Conservation (phyloP, 805 yeast genomes). For the Yarrowia deformans region DNA sequence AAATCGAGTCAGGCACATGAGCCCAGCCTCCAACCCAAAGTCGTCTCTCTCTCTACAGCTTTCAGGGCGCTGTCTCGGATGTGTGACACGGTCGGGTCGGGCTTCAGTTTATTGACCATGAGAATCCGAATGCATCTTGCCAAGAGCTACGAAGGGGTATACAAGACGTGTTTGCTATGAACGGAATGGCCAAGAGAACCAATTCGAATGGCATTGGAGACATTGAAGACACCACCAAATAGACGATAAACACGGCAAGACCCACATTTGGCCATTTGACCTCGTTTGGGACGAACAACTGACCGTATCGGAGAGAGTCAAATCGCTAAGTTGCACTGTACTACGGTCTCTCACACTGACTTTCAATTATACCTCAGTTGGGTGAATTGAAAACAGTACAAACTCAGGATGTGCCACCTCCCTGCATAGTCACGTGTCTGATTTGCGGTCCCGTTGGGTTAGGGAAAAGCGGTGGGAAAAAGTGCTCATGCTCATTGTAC, state of each 20-base stretch:
- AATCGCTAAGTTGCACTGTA: background rate
- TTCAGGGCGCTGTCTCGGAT: background rate
- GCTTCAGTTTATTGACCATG: no score
- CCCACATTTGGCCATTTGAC: no score
- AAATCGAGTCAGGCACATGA: background rate
- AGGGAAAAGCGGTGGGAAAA: background rate
- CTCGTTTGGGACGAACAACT: no score
- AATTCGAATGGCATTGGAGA: no score
- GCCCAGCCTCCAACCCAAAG: background rate
- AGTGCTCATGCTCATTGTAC: background rate
- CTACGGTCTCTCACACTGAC: background rate
- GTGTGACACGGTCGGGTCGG: background rate
- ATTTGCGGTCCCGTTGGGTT: background rate
- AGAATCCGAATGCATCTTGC: no score
- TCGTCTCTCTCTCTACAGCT: background rate
- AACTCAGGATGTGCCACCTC: slow-evolving; percentile 25
- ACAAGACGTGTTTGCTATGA: no score
- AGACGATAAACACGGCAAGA: no score
- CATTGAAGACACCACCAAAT: no score
- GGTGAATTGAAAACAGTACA: slow-evolving; percentile 20
- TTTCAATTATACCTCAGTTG: slow-evolving; percentile 21
- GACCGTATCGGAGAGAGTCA: no score
- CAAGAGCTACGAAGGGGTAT: no score
- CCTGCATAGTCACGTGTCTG: slow-evolving; percentile 27
- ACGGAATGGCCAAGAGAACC: no score